phyloP scores from a whole-genome alignment of 176 grass and related monocot genomes.

The Calamus simplicifolius region DNA sequence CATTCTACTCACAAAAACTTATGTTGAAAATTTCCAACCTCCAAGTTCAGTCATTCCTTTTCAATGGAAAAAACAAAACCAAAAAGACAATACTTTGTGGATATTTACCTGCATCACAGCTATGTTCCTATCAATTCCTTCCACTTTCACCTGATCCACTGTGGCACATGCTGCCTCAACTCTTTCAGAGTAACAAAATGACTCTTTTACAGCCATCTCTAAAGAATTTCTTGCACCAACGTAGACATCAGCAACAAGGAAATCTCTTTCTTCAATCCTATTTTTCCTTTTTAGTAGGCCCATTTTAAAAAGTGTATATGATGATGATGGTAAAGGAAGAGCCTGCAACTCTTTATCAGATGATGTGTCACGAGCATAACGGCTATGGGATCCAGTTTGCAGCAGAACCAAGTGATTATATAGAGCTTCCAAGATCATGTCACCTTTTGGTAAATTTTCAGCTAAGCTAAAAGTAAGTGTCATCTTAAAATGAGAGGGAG shows the following conservation, averaged over 20 bases:
- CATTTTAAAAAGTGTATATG: slow-evolving; percentile 48
- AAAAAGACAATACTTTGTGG: too few species aligned
- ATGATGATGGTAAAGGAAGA: slow-evolving; percentile 53
- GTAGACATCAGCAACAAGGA: slow-evolving; percentile 32
- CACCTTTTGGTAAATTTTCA: slow-evolving; percentile 91
- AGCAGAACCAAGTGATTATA: slow-evolving; percentile 44
- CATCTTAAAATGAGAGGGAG: slow-evolving; percentile 68
- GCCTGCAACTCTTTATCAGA: slow-evolving; percentile 24
- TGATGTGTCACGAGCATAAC: slow-evolving; percentile 1
- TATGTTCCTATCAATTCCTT: slow-evolving; percentile 69
- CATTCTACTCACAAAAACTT: too few species aligned
- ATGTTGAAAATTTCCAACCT: too few species aligned
- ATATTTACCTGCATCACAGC: slow-evolving; percentile 57
- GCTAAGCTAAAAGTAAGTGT: slow-evolving; percentile 80
- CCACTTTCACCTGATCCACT: slow-evolving; percentile 67
- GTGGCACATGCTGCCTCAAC: slow-evolving; percentile 65
- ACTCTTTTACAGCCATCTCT: slow-evolving; percentile 75
- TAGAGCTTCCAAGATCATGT: slow-evolving; percentile 78
- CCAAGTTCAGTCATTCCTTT: too few species aligned
- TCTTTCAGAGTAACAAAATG: slow-evolving; percentile 63
- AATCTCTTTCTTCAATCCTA: slow-evolving; percentile 27
- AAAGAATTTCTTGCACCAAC: slow-evolving; percentile 51
- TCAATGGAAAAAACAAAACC: too few species aligned
- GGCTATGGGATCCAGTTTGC: slow-evolving; percentile 22
- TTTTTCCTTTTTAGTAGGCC: slow-evolving; percentile 39